Evolutionary conservation across 805 yeast genomes (phyloP), one percentile per base, ranked within the genome.

Genomic region (Yarrowia yakushimensis): DNA sequence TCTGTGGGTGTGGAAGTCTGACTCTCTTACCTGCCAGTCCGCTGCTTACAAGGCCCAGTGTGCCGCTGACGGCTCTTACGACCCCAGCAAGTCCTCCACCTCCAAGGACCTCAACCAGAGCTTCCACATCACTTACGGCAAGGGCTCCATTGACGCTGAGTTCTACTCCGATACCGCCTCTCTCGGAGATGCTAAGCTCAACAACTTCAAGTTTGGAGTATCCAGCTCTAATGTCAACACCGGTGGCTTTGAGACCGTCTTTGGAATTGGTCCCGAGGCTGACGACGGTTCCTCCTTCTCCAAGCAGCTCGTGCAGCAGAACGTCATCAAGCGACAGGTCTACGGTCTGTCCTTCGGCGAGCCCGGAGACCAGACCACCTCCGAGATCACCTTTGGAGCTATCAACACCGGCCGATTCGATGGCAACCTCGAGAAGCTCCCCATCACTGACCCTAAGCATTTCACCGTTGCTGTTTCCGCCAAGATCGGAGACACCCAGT

Each of bases 1-100:
- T 27, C 55, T 48, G 55, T 48, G 55, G 55, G 37, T 48, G 22
- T 48, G 55, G 55, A 22, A 31, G 30, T 17, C 55, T 8, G 6
- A 31, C 11, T 83, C 82, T 66, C 78, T 83, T 2, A 78, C 76
- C 64, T 73, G 71, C 64, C 60, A 4, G 8, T 31, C 55, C 5
- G 42, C 20, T 12, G 8, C 11, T 1, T 27, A 52, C 31, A 13
- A 20, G 10, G 28, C 10, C 10, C 55, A 22, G 55, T 48, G 55
- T 33, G 20, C 12, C 15, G 9, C 37, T 4, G 55, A 48, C 28
- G 55, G 55, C 1, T 20, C 55, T 11, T 48, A 48, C 39, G n/a
- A 48, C 28, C 55, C 55, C 28, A 1, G 20, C 10, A 27, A 20
- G 22, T 48, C 55, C 1, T 22, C 55, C 30, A 22, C 37, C 15